Percentiles rank a stretch among this genome's conserved stretches.
Conservation (phyloP, 257 asterid species). For the Solanum pinnatisectum region DNA sequence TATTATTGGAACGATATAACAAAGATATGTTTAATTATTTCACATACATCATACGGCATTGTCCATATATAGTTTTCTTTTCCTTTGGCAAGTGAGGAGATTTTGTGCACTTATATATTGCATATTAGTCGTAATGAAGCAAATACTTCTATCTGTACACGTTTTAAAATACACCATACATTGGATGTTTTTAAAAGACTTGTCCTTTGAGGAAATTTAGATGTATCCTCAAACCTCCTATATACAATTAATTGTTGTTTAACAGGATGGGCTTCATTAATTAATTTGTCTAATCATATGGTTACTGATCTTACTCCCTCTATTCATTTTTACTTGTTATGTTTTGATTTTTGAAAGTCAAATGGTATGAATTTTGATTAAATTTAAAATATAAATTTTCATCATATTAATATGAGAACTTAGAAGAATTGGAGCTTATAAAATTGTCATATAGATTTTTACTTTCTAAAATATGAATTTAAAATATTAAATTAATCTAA, state of each 20-base stretch:
- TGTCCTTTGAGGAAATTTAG: not conserved
- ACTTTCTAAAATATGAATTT: not conserved
- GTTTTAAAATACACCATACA: not conserved
- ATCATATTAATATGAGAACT: not conserved
- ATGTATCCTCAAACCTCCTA: too few species aligned
- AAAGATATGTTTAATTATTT: not conserved
- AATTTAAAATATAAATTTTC: not conserved
- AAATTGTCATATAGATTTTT: not conserved
- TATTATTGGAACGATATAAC: not conserved
- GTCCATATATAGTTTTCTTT: not conserved
- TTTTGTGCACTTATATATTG: not conserved
- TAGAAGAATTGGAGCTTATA: not conserved
- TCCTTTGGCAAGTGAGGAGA: not conserved
- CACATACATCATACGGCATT: not conserved
- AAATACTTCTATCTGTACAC: not conserved
- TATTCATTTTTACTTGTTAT: not conserved
- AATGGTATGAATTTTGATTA: too few species aligned
- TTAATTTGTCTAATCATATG: conserved; percentile 16
- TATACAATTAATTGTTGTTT: conserved; percentile 11
- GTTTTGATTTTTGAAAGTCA: not conserved
- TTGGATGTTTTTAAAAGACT: not conserved
- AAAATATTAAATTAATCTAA: not conserved
- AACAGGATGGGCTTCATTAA: conserved; percentile 21
- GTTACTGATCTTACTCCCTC: not conserved
- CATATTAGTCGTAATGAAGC: not conserved